Percentiles rank a stretch among this genome's conserved stretches.
Evolutionary conservation across 2,329 filamentous ascomycete species (phyloP).

Genomic region (Trichoderma asperellum): DNA sequence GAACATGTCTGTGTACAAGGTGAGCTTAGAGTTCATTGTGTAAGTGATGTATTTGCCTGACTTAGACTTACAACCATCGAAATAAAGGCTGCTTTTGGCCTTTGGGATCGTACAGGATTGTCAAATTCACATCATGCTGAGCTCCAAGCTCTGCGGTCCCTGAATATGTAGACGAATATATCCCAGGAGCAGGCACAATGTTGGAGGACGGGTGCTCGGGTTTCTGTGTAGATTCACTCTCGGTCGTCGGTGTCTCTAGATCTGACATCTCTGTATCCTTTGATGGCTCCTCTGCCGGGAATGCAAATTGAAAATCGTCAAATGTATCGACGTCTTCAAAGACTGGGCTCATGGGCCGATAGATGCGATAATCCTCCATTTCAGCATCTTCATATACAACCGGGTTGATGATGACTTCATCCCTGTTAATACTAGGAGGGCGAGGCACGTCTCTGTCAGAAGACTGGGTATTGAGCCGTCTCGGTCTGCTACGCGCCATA

Average conservation of each 20-base stretch:
- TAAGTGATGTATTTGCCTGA: constrained; percentile 18
- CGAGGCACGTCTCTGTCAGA: not conserved
- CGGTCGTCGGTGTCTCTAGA: constrained; percentile 36
- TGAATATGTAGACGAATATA: constrained; percentile 45
- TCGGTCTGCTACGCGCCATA: not conserved
- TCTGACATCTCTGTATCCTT: constrained; percentile 39
- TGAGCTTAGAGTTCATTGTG: not conserved
- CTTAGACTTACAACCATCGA: constrained; percentile 44
- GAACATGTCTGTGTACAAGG: constrained; percentile 40
- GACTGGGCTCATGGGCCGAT: constrained; percentile 27
- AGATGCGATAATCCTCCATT: not conserved
- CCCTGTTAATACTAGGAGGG: not conserved
- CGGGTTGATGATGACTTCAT: not conserved
- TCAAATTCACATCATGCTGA: constrained; percentile 43
- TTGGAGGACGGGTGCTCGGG: constrained; percentile 27
- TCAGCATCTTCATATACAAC: not conserved
- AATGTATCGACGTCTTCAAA: constrained; percentile 39
- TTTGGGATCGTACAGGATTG: constrained; percentile 42
- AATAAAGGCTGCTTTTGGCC: constrained; percentile 44
- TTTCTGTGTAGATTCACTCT: constrained; percentile 32
- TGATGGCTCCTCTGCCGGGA: constrained; percentile 33
- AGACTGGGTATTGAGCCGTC: not conserved
- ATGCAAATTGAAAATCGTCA: constrained; percentile 38
- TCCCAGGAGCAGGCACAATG: constrained; percentile 33
- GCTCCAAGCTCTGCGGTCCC: constrained; percentile 45